These are phyloP conservation scores for Sporothrix pseudoabietina DNA, from an alignment of 2,329 filamentous ascomycete genomes.

Conservation along the genomic window DNA sequence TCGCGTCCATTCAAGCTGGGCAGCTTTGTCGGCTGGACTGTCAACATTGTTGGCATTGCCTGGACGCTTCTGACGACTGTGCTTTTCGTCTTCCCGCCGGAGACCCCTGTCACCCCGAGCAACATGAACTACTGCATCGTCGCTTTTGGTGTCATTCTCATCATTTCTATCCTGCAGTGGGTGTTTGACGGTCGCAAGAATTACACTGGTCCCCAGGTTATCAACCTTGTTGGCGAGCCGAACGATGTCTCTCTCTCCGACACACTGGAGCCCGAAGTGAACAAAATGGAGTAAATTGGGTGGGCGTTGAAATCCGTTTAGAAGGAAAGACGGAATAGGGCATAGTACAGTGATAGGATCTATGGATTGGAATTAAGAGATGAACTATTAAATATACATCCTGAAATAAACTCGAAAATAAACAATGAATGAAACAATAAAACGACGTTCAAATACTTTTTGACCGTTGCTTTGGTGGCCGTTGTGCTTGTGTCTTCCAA, in stretches of 20 bases:
- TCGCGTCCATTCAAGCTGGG: constrained; percentile 44
- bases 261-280: neutral
- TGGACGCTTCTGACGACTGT: constrained; percentile 73
- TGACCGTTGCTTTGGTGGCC: too few relatives aligned
- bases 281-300: neutral
- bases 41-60: constrained; percentile 54
- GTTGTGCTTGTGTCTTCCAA: too few relatives aligned
- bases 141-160: constrained; percentile 51
- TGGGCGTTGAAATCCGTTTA: too few relatives aligned
- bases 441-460: too few relatives aligned
- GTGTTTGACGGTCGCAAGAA: constrained; percentile 53
- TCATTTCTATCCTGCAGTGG: constrained; percentile 51
- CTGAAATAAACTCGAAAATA: too few relatives aligned
- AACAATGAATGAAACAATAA: too few relatives aligned
- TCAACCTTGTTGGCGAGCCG: constrained; percentile 18
- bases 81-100: constrained; percentile 73
- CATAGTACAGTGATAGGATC: too few relatives aligned
- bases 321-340: too few relatives aligned
- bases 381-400: too few relatives aligned
- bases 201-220: constrained; percentile 46
- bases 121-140: constrained; percentile 67
- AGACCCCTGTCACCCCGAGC: constrained; percentile 61
- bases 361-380: too few relatives aligned
- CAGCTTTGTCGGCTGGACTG: constrained; percentile 44
- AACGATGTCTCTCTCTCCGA: constrained; percentile 11